Percentiles rank a stretch among this genome's conserved stretches.
These are phyloP conservation scores for Rhodotorula taiwanensis DNA, from an alignment of 768 basidiomycete species.

Conservation along the genomic window DNA sequence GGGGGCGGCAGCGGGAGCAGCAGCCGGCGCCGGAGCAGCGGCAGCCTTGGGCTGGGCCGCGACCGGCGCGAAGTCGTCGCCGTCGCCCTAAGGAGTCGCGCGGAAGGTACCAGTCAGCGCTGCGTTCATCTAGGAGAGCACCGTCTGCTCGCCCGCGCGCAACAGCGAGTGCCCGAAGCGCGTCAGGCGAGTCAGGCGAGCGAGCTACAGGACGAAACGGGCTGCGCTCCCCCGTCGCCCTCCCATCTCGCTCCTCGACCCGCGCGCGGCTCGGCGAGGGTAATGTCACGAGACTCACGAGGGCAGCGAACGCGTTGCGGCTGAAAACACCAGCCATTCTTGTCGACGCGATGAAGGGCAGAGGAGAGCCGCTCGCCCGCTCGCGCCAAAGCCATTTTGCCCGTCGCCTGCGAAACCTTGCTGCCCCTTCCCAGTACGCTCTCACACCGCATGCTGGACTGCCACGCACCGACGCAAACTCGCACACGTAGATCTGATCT, in stretches of 20 bases:
- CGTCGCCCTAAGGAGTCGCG: conserved; percentile 21
- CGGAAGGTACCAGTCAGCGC: no score
- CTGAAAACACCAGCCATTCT: conserved; percentile 5
- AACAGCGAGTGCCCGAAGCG: no score
- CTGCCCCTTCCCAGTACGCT: no score
- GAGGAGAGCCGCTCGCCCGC: no score
- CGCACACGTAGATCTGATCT: no score
- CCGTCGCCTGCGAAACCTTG: no score
- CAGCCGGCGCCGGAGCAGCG: conserved; percentile 4
- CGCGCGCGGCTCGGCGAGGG: not conserved
- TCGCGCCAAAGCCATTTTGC: no score
- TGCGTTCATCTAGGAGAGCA: no score
- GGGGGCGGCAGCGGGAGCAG: not conserved
- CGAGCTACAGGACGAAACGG: not conserved
- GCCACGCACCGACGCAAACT: no score
- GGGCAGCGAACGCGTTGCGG: conserved; percentile 26
- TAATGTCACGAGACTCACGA: not conserved
- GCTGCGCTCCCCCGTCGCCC: not conserved
- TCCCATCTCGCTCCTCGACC: not conserved
- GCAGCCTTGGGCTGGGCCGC: conserved; percentile 29
- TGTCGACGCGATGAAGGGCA: no score
- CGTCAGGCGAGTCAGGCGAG: not conserved
- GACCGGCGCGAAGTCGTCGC: conserved; percentile 15
- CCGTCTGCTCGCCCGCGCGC: no score
- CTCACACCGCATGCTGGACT: no score